These are phyloP conservation scores for Insectozyma bohioensis DNA, from an alignment of 1,139 yeast species.

Conservation along the genomic window DNA sequence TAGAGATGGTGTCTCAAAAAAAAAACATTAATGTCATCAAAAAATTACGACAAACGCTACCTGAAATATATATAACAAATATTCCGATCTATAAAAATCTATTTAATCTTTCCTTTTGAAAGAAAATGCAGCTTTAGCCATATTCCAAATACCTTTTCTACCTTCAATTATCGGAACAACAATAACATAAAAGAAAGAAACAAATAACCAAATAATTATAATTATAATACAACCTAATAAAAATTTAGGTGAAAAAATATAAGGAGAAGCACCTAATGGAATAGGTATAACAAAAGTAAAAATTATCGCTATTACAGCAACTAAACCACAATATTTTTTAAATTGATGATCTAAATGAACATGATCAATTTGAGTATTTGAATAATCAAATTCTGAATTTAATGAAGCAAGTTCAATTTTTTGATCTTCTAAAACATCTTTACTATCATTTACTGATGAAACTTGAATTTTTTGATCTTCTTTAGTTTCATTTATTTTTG, in stretches of 20 bases:
- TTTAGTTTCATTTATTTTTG: background rate
- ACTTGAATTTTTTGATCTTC: slow-evolving; percentile 3
- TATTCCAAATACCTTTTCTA: slow-evolving; percentile 15
- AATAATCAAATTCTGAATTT: slow-evolving; percentile 11
- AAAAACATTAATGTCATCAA: background rate
- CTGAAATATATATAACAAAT: background rate
- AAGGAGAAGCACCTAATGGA: slow-evolving; percentile 17
- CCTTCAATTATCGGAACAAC: slow-evolving; percentile 19
- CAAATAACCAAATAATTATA: slow-evolving; percentile 21
- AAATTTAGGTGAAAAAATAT: slow-evolving; percentile 19
- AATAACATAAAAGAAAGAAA: slow-evolving; percentile 18
- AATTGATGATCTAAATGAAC: slow-evolving; percentile 18
- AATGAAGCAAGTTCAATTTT: slow-evolving; percentile 7
- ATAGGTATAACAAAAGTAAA: slow-evolving; percentile 19
- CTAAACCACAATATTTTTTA: slow-evolving; percentile 19
- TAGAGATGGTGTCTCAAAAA: slow-evolving; percentile 3
- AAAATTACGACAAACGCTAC: no score
- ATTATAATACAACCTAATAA: slow-evolving; percentile 18
- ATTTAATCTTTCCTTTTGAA: slow-evolving; percentile 3
- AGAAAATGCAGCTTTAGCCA: no score
- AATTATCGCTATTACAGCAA: slow-evolving; percentile 15
- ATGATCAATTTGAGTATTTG: slow-evolving; percentile 15
- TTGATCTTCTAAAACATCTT: background rate
- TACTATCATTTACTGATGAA: no score
- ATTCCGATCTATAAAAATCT: background rate